These are phyloP conservation scores for Rutstroemia sp. DNA, from an alignment of 2,329 filamentous ascomycete genomes.

Conservation along the genomic window DNA sequence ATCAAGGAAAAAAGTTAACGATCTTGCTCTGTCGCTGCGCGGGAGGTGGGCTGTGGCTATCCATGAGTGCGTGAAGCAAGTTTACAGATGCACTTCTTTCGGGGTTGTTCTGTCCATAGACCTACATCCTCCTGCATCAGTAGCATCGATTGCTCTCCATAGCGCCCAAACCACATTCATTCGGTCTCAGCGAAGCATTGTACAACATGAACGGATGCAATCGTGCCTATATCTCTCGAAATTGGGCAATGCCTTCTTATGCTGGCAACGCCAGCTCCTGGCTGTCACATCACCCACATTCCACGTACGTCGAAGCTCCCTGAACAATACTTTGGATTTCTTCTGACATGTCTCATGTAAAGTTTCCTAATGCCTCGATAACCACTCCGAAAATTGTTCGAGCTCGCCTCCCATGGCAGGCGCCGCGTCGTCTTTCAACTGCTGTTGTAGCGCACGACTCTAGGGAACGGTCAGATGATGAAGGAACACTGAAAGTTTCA, in stretches of 20 bases:
- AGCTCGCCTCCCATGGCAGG: neutral
- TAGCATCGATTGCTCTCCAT: too few relatives aligned
- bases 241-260: conserved; percentile 19
- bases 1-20: neutral
- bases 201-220: conserved; percentile 29
- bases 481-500: too few relatives aligned
- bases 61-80: too few relatives aligned
- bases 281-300: neutral
- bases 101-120: too few relatives aligned
- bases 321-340: neutral
- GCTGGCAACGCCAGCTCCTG: conserved; percentile 1
- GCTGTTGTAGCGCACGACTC: neutral
- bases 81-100: too few relatives aligned
- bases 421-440: neutral
- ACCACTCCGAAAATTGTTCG: neutral
- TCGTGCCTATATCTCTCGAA: conserved; percentile 23
- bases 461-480: neutral
- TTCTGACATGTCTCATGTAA: neutral
- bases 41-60: too few relatives aligned
- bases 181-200: neutral
- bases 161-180: too few relatives aligned
- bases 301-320: neutral
- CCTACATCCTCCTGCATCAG: too few relatives aligned
- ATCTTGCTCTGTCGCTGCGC: too few relatives aligned
- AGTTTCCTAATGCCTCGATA: neutral